These are phyloP conservation scores for Artemisia annua DNA, from an alignment of 129 eudicot species.

Conservation along the genomic window DNA sequence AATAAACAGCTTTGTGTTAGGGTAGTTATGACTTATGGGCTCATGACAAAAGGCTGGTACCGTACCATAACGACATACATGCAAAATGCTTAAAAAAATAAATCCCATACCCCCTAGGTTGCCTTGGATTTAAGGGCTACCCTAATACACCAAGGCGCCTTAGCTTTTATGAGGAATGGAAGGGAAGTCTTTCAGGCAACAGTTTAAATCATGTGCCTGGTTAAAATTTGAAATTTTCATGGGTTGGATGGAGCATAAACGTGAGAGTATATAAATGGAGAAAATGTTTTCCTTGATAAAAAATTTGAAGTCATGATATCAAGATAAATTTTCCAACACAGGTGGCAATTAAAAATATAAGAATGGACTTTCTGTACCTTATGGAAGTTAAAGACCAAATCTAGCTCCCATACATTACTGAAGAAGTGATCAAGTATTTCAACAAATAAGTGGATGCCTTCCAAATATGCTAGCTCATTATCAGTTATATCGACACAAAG, in stretches of 20 bases:
- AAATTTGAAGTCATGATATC: too few relatives aligned
- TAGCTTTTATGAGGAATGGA: too few relatives aligned
- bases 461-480: constrained; percentile 81
- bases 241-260: background rate
- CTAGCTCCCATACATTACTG: constrained; percentile 93
- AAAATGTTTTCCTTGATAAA: too few relatives aligned
- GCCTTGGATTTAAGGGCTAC: too few relatives aligned
- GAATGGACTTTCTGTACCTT: constrained; percentile 47
- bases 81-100: background rate
- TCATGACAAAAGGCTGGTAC: background rate
- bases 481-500: constrained; percentile 90
- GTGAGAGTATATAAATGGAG: too few relatives aligned
- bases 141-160: too few relatives aligned
- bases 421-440: constrained; percentile 93
- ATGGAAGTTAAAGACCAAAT: constrained; percentile 89
- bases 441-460: constrained; percentile 84
- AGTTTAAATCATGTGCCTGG: background rate
- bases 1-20: constrained; percentile 2
- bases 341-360: background rate
- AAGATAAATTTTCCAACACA: too few relatives aligned
- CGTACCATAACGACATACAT: background rate
- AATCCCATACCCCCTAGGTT: background rate
- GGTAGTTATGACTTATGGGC: constrained; percentile 3
- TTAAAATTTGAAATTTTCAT: constrained; percentile 4
- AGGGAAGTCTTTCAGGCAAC: background rate